Base-by-base conservation (phyloP, 2,329 filamentous ascomycete genomes). In the Clonostachys rhizophaga region DNA sequence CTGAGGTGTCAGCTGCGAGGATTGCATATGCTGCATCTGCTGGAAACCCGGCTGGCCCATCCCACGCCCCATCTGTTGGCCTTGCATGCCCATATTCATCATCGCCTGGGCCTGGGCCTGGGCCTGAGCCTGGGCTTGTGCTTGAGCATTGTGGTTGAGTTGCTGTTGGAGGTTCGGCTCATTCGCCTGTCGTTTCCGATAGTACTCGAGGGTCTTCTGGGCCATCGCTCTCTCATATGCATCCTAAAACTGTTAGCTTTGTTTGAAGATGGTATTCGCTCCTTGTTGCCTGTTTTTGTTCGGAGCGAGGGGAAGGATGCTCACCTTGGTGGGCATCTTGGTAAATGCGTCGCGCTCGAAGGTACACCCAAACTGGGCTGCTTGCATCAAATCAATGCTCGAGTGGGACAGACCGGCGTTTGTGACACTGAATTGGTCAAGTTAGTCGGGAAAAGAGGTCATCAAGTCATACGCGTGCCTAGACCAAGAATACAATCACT, bases 21-120 rank as follows among this genome's bases (percentile, higher is more conserved):
- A 44, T 54, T 83, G 79, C 76, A 81, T 80, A 47, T 80, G 78
- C 49, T 81, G 79, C 35, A 83, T 68, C 43, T 77, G 73, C 50
- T 79, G 79, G 49, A 84, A 83, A 1, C 70, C 72, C 54, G 74
- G 78, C 50, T 77, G 79, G 7, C 66, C 1, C 62, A 77, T 72
- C 12, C 70, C 70, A 35, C 78, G 71, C 37, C 70, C 69, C 66
- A 81, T 74, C 51, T 77, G 71, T 12, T 43, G 40, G 13, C 40
- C 14, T 35, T 42, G 66, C 69, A 39, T n/a, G 49, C 75, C 74
- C 67, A 79, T 72, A 49, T 70, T 77, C 68, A 80, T 72, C 66
- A 81, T 68, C 46, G 76, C 66, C 36, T 70, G 66, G 16, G 63
- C 62, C 47, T 70, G 66, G n/a, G 63, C 62, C 47, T 73, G 66